Base-by-base conservation (phyloP, 352 stramenopile species). In the Hyphochytrium catenoides region DNA sequence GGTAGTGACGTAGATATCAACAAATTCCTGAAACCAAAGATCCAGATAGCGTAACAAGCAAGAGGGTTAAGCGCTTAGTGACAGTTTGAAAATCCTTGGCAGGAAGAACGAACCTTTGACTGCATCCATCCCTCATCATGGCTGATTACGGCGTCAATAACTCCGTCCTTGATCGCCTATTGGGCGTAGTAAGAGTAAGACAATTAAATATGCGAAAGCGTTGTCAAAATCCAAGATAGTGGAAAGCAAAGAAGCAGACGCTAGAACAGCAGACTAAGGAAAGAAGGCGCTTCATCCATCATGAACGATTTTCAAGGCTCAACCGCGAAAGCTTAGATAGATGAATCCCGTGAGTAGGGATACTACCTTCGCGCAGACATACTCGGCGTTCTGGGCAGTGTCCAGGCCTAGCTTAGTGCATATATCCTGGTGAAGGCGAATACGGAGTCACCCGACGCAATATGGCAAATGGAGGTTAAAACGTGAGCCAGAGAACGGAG, bases 91-190 rank as follows among this genome's bases (percentile, higher is more conserved):
- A 19, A 9, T 35, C 27, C 31, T 22, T 14, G 31, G 1, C 14
- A 35, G 19, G 12, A 8, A 11, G 22, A 36, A 22, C 7, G 31
- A 29, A 43, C 36, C 26, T 82, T 82, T 2, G 71, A 71, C 48
- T 82, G 74, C 19, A 98, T 63, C 59, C 74, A 93, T 35, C 72
- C 65, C 34, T 83, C 75, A 40, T 94, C 73, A 53, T 96, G 87
- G 63, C 97, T 83, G 47, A 98, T 94, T 17, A 88, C 78, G 1
- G 85, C 91, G 51, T 97, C 86, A 44, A 98, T 93, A 6, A 98
- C 87, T 20, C 91, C 91, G 59, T 98, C 91, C 15, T 77, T 59
- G 39, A 98, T 95, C 15, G 88, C 88, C 24, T 36, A 14, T n/a
- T n/a, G n/a, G n/a, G n/a, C n/a, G n/a, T n/a, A n/a, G n/a, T n/a